phyloP scores from a whole-genome alignment of 1,284 basidiomycete genomes.

The Ganoderma meredithae region DNA sequence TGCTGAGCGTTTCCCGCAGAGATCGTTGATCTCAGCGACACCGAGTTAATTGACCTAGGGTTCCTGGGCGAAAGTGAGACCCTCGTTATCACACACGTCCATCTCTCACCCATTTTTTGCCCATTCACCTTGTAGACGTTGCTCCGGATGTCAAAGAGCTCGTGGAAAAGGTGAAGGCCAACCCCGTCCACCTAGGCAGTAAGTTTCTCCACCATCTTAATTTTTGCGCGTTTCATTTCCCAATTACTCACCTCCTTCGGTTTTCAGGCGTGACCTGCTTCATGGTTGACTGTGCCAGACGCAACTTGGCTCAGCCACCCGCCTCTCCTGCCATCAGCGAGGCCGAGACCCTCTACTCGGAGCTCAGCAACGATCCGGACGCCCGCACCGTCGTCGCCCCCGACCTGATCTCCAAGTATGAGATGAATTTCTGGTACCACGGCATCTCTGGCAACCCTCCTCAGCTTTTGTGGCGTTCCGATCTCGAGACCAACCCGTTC shows the following conservation, averaged over 20 bases:
- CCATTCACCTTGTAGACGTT: conserved; percentile 43
- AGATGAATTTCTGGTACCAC: not conserved
- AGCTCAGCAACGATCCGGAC: conserved; percentile 30
- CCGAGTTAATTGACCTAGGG: conserved; percentile 41
- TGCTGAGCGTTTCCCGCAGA: conserved; percentile 45
- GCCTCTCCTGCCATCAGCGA: conserved; percentile 35
- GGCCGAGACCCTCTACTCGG: conserved; percentile 35
- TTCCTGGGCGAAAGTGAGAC: conserved; percentile 43
- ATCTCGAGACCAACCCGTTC: not conserved
- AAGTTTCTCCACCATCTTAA: conserved; percentile 36
- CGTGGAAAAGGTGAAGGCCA: conserved; percentile 39
- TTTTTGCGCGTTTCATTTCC: conserved; percentile 35
- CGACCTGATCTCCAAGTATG: not conserved
- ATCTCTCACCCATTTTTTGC: conserved; percentile 42
- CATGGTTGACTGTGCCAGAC: conserved; percentile 40
- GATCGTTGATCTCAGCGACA: conserved; percentile 43
- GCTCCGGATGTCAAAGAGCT: conserved; percentile 37
- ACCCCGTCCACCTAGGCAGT: conserved; percentile 40
- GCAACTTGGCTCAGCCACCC: conserved; percentile 30
- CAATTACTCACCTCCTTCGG: conserved; percentile 34
- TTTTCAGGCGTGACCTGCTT: conserved; percentile 44
- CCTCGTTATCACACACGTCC: conserved; percentile 40
- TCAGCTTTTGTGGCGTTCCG: not conserved
- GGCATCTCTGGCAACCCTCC: not conserved
- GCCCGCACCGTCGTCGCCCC: not conserved